phyloP scores from a whole-genome alignment of 371 early-diverging fungal species.

The Zychaea mexicana region DNA sequence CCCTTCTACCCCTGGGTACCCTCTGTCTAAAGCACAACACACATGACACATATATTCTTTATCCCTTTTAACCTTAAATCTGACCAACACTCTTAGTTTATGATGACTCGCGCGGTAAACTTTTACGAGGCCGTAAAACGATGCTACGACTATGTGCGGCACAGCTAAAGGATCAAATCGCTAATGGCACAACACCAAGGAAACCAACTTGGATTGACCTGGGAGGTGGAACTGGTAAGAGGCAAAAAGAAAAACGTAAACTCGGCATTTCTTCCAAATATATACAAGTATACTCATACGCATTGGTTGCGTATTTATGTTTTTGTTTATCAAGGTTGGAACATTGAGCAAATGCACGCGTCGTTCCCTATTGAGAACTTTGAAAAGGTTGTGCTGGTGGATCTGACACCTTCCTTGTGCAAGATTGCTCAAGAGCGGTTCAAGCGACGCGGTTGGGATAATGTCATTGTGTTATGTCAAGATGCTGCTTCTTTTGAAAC shows the following conservation, averaged over 20 bases:
- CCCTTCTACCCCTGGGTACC: neutral
- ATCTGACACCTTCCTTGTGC: constrained; percentile 83
- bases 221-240: constrained; percentile 83
- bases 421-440: constrained; percentile 79
- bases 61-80: neutral
- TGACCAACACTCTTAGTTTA: constrained; percentile 45
- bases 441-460: constrained; percentile 73
- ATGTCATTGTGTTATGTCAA: constrained; percentile 79
- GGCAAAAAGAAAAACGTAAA: neutral
- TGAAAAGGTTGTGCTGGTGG: constrained; percentile 80
- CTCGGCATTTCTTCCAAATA: no score
- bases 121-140: constrained; percentile 78
- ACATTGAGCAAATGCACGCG: constrained; percentile 83
- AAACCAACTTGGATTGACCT: constrained; percentile 79
- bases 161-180: constrained; percentile 62
- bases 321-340: constrained; percentile 56
- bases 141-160: constrained; percentile 84
- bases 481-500: constrained; percentile 78
- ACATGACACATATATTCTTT: no score
- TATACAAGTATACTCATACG: no score
- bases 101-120: constrained; percentile 60
- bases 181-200: constrained; percentile 20
- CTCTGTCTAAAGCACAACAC: neutral
- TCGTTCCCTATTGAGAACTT: constrained; percentile 76
- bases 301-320: neutral